Evolutionary conservation across 176 grass and related monocot genomes (phyloP).

Genomic region (Puya raimondii): DNA sequence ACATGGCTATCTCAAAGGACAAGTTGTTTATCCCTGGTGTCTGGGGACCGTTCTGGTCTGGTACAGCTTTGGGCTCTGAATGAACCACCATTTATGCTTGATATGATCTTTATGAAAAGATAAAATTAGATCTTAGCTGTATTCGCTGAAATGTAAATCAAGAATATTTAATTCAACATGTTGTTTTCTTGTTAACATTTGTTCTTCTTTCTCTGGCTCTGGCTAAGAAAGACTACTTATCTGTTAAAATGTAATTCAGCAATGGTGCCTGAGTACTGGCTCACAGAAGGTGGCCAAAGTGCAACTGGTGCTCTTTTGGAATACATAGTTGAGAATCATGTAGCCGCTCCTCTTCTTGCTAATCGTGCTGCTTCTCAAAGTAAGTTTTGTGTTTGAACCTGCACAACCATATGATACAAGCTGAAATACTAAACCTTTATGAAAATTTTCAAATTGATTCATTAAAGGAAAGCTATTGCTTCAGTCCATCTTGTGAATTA

Average conservation of each 20-base stretch:
- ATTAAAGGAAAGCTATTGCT: neutral
- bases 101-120: neutral
- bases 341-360: constrained; percentile 59
- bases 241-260: constrained; percentile 36
- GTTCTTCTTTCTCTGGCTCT: constrained; percentile 7
- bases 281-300: constrained; percentile 92
- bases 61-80: constrained; percentile 22
- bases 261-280: constrained; percentile 87
- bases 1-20: constrained; percentile 78
- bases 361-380: constrained; percentile 75
- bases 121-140: too few relatives aligned
- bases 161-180: neutral
- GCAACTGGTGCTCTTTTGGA: constrained; percentile 86
- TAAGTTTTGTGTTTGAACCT: constrained; percentile 31
- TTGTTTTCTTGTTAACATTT: constrained; percentile 13
- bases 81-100: neutral
- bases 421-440: neutral
- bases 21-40: constrained; percentile 84
- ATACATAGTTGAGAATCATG: constrained; percentile 68
- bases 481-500: neutral
- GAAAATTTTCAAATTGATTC: neutral
- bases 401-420: neutral
- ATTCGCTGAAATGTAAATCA: neutral
- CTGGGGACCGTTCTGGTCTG: constrained; percentile 98
- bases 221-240: neutral